Percentiles rank a stretch among this genome's conserved stretches.
Conservation (phyloP, 768 basidiomycete species). For the Pleurotus eryngii region DNA sequence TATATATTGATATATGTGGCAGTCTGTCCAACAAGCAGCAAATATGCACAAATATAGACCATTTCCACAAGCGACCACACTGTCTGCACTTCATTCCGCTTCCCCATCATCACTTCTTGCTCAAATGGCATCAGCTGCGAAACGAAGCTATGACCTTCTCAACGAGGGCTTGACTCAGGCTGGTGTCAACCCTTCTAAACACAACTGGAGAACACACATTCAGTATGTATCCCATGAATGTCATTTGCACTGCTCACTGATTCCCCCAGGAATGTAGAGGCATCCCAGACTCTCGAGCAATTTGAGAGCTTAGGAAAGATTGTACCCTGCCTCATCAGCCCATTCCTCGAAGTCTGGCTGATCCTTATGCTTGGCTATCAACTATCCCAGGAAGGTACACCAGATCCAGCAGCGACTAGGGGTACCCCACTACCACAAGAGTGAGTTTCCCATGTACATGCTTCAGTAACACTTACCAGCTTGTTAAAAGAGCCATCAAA, state of each 20-base stretch:
- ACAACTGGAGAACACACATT: not conserved
- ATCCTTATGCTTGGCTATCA: too few relatives aligned
- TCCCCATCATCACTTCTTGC: not conserved
- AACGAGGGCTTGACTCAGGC: too few relatives aligned
- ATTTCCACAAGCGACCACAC: not conserved
- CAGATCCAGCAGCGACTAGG: not conserved
- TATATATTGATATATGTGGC: conserved; percentile 8
- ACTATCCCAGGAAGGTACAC: not conserved
- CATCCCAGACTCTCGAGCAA: too few relatives aligned
- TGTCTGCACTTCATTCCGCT: too few relatives aligned
- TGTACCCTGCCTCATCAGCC: too few relatives aligned
- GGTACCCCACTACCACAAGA: not conserved
- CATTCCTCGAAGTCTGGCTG: too few relatives aligned
- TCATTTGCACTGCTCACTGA: too few relatives aligned
- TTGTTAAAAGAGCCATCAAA: not conserved
- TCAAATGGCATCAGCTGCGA: not conserved
- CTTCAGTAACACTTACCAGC: not conserved
- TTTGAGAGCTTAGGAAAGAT: too few relatives aligned
- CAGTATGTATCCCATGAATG: too few relatives aligned
- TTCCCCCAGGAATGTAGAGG: too few relatives aligned
- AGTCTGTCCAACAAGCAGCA: not conserved
- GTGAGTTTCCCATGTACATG: not conserved
- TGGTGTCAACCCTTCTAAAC: not conserved
- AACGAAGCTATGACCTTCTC: too few relatives aligned
- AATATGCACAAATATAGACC: not conserved